phyloP scores from a whole-genome alignment of 2,329 filamentous ascomycete genomes.

The Exophiala xenobiotica region DNA sequence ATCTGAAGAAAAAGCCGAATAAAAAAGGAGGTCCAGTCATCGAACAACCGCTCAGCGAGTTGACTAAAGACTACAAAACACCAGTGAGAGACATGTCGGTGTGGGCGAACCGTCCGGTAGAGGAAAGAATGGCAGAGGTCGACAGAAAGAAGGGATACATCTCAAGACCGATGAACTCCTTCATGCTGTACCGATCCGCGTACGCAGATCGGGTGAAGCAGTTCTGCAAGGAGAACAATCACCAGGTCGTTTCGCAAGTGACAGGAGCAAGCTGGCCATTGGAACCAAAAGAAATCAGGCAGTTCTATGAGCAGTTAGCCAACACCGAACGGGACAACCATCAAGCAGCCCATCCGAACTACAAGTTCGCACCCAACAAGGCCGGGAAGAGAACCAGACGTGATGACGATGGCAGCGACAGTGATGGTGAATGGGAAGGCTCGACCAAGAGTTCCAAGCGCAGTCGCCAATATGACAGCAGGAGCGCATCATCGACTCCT shows the following conservation, averaged over 20 bases:
- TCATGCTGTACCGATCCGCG: conserved; percentile 94
- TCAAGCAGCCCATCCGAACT: conserved; percentile 77
- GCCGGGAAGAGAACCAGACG: conserved; percentile 49
- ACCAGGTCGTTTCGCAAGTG: conserved; percentile 87
- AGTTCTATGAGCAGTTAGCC: conserved; percentile 76
- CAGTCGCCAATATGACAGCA: conserved; percentile 25
- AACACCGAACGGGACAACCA: conserved; percentile 82
- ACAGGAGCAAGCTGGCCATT: conserved; percentile 83
- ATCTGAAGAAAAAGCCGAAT: conserved; percentile 27
- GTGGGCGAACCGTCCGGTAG: conserved; percentile 71
- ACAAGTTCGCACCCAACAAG: conserved; percentile 92
- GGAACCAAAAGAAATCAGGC: conserved; percentile 70
- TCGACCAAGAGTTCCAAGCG: conserved; percentile 26
- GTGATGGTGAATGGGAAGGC: conserved; percentile 30
- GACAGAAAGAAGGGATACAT: conserved; percentile 73
- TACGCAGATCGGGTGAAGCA: conserved; percentile 84
- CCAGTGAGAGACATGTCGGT: conserved; percentile 73
- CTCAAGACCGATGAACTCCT: conserved; percentile 93
- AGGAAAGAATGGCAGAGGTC: conserved; percentile 67
- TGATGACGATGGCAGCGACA: conserved; percentile 40
- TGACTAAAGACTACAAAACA: conserved; percentile 64
- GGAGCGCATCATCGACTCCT: conserved; percentile 28
- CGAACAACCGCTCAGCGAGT: conserved; percentile 66
- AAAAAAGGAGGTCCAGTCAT: conserved; percentile 40
- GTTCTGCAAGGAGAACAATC: conserved; percentile 81